Evolutionary conservation across 768 basidiomycete genomes (phyloP), one percentile per base, ranked within the genome.

Genomic region (Boletus rubescentipes): DNA sequence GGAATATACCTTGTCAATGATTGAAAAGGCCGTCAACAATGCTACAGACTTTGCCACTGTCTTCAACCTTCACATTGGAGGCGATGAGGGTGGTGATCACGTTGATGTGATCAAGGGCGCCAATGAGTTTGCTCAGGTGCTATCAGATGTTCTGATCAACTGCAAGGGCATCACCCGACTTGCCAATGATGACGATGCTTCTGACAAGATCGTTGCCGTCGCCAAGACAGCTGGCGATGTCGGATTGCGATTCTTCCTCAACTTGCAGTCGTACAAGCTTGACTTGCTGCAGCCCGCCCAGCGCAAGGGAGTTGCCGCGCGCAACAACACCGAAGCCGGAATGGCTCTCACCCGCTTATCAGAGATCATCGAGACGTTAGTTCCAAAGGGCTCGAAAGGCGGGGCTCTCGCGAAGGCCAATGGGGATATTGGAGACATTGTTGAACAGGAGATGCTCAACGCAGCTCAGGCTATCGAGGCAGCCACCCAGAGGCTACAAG

Each of bases 21-120:
- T 98, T 66, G 97, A 99, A 72, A 98, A 98, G 74, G 89, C 93
- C 2, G 75, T 89, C 67, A 95, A 91, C 69, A 96, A 90, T 63
- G 93, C 95, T 15, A 98, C 86, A 43, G 96, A 99, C 65, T 98
- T 99, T 65, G 97, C 96, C 10, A 91, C 89, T 16, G 79, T 93
- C 53, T 98, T 93, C 77, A 93, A 93, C 68, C 83, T 97, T 10
- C 92, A 91, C 72, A 81, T 98, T 20, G 81, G 85, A 55, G 87
- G 87, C 21, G 93, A 96, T 59, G 76, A 77, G 40, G 96, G 96
- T 31, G 97, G 95, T 9, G 92, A 97, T 49, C 85, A 98, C 67
- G 97, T 99, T 57, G 93, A 97, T 46, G 97, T 98, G 51, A 98
- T 99, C 78, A 97, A 97, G 73, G 85, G 89, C 45, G 93, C 96